These are phyloP conservation scores for Persicaria maculosa DNA, from an alignment of 148 eudicot species.

Conservation along the genomic window DNA sequence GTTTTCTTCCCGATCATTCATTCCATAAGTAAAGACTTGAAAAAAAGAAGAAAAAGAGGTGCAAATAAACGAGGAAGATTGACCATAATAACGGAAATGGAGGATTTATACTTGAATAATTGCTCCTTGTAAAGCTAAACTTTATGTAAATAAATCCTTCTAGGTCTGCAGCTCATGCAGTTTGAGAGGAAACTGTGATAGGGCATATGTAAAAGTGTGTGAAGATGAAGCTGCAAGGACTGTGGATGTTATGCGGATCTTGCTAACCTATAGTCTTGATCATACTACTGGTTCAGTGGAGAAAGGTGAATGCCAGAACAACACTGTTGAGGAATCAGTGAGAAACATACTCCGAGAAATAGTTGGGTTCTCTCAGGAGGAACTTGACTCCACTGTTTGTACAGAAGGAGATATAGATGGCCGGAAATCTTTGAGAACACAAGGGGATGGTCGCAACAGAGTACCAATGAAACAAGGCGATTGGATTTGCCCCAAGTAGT, in stretches of 20 bases:
- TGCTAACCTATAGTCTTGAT: conserved; percentile 43
- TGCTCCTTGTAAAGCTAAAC: neutral
- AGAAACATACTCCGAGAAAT: conserved; percentile 44
- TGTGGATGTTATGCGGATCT: conserved; percentile 59
- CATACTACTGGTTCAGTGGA: conserved; percentile 27
- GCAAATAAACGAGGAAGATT: neutral
- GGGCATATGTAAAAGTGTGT: conserved; percentile 42
- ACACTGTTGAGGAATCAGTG: conserved; percentile 35
- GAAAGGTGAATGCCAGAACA: conserved; percentile 31
- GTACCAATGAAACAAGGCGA: conserved; percentile 34
- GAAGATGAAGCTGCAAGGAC: conserved; percentile 44
- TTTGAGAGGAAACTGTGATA: conserved; percentile 53
- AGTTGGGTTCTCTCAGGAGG: conserved; percentile 27
- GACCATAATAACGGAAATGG: neutral
- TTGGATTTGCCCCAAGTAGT: conserved; percentile 57
- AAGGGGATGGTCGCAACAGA: conserved; percentile 16
- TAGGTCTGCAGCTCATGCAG: conserved; percentile 61
- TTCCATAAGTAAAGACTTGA: neutral
- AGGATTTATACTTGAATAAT: neutral
- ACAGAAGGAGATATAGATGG: conserved; percentile 15
- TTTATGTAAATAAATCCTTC: conserved; percentile 8
- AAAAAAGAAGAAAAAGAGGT: neutral
- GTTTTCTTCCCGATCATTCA: neutral
- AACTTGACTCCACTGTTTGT: conserved; percentile 16
- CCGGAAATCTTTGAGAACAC: conserved; percentile 17